Percentiles rank a stretch among this genome's conserved stretches.
Conservation (phyloP, 1,284 basidiomycete species). For the Cryptococcus hybrid region DNA sequence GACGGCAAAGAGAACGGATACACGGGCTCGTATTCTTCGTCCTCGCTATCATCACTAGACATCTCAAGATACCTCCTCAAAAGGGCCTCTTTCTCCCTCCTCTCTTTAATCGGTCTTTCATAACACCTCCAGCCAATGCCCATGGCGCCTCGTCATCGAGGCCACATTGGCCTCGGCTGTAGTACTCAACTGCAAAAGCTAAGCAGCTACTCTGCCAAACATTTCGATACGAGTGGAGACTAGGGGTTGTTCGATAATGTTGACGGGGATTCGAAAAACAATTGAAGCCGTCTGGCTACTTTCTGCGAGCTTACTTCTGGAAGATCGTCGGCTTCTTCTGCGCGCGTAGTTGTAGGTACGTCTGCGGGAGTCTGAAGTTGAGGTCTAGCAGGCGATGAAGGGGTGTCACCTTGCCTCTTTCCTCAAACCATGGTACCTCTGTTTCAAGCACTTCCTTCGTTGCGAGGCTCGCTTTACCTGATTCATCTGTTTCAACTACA, state of each 20-base stretch:
- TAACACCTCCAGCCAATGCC: constrained; percentile 28
- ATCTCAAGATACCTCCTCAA: constrained; percentile 41
- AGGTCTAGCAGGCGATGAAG: constrained; percentile 18
- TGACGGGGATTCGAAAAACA: constrained; percentile 23
- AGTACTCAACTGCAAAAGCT: constrained; percentile 31
- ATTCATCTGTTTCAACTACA: constrained; percentile 24
- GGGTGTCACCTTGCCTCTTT: constrained; percentile 12
- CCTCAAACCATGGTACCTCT: constrained; percentile 35
- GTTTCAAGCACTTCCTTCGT: constrained; percentile 35
- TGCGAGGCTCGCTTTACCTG: constrained; percentile 29
- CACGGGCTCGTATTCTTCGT: constrained; percentile 21
- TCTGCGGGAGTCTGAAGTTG: constrained; percentile 20
- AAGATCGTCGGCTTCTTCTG: not conserved
- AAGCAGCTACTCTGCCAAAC: constrained; percentile 40
- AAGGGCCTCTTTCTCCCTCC: constrained; percentile 26
- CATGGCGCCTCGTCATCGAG: constrained; percentile 39
- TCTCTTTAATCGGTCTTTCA: constrained; percentile 24
- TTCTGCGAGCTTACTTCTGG: constrained; percentile 27
- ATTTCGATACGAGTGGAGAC: constrained; percentile 39
- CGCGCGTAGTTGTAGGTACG: not conserved
- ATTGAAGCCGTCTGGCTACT: constrained; percentile 24
- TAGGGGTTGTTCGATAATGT: constrained; percentile 28
- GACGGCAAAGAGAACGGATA: constrained; percentile 1
- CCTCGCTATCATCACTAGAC: constrained; percentile 38
- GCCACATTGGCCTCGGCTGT: constrained; percentile 38